Evolutionary conservation across 78 protist genomes (phyloP), one percentile per base, ranked within the genome.

Genomic region (Corallochytrium limacisporum): DNA sequence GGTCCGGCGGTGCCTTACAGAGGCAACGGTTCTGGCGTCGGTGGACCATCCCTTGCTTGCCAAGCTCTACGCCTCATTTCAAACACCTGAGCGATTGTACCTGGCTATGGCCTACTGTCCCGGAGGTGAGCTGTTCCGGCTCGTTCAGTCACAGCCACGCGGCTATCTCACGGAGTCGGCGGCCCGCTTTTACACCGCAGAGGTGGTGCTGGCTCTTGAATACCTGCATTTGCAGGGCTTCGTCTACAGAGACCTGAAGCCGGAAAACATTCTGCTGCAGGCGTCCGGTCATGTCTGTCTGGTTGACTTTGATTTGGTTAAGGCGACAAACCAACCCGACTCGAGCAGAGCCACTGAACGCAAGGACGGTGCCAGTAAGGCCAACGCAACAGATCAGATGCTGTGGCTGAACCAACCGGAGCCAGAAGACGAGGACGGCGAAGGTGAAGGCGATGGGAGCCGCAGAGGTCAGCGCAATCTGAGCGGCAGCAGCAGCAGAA

Each of bases 201-300:
- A 86, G 51, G 86, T 80, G 22, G 62, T 86, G 10, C 69, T 68
- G 0, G 91, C 91, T 10, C 62, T 86, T 10, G 82, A 83, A 51
- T 77, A 72, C 33, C 32, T 83, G 48, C 89, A 83, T 68, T 10
- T 62, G 65, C 20, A 47, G n/a, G 89, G 89, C 12, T 63, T 67
- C 31, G 48, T 72, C 26, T 77, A 83, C 50, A 66, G 87, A 7
- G 86, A 53, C 35, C 65, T 80, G 55, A 86, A 81, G 36, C 85
- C 87, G 6, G 93, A 83, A 49, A 84, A 88, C 39, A 42, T 88
- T n/a, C 77, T 85, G 29, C 49, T 85, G 40, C 74, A 68, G 24
- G 36, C 28, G 18, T 13, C 60, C 16, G 86, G 86, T 4, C 91
- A 81, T 36, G 20, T 69, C n/a, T n/a, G n/a, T n/a, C n/a, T n/a